phyloP scores from a whole-genome alignment of 192 early-diverging fungal species.

The Backusella macrospora region DNA sequence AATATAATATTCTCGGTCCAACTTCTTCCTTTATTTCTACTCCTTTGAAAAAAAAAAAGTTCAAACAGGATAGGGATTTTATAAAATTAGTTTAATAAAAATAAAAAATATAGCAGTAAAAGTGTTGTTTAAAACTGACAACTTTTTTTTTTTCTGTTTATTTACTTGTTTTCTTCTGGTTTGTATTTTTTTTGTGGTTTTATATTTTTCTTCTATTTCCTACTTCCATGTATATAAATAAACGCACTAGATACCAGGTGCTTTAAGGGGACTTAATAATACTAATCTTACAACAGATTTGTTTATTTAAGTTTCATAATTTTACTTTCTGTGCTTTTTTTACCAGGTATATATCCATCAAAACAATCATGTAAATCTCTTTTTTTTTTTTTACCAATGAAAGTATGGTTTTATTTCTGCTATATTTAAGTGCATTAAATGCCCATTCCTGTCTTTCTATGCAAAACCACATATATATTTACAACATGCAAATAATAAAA shows the following conservation, averaged over 20 bases:
- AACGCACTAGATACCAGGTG: conserved; percentile 8
- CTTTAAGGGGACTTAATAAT: not conserved
- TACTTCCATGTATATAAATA: conserved; percentile 8
- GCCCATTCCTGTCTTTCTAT: not conserved
- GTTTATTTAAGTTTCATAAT: conserved; percentile 5
- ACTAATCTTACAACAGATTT: not conserved
- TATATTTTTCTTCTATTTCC: not conserved
- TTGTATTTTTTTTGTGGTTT: not conserved
- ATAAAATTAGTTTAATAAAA: not conserved
- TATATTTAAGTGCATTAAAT: too few relatives aligned
- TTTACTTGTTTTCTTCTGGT: not conserved
- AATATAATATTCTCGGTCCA: conserved; percentile 7
- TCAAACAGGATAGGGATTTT: not conserved
- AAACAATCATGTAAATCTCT: not conserved
- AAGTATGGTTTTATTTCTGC: too few relatives aligned
- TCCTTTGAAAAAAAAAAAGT: not conserved
- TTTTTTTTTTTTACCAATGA: too few relatives aligned
- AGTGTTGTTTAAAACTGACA: not conserved
- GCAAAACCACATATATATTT: not conserved
- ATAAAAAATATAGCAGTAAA: not conserved
- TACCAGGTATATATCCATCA: too few relatives aligned
- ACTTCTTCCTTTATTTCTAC: not conserved
- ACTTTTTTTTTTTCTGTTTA: not conserved
- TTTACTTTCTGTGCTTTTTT: not conserved
- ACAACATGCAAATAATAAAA: not conserved